A percentile compares a stretch with the other conserved stretches of the same genome.
Conservation (phyloP, 495 filamentous ascomycete genomes). For the Neurospora intermedia region DNA sequence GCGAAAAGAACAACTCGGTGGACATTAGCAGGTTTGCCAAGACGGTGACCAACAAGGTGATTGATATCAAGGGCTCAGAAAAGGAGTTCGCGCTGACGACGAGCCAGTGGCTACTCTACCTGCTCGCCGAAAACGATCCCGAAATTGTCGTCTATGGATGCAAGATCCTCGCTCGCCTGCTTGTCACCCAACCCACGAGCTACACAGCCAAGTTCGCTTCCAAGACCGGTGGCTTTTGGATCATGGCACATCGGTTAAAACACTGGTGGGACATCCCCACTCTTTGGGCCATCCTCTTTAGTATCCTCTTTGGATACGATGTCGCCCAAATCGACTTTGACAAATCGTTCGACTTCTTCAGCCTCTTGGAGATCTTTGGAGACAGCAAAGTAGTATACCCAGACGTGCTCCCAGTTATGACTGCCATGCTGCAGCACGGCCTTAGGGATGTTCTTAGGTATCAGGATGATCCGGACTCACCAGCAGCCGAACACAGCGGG, state of each 20-base stretch:
- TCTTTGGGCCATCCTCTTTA: constrained; percentile 83
- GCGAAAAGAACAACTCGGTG: constrained; percentile 51
- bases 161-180: constrained; percentile 77
- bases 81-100: constrained; percentile 29
- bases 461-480: constrained; percentile 48
- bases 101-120: constrained; percentile 81
- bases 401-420: constrained; percentile 69
- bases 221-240: constrained; percentile 75
- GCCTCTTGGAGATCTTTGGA: constrained; percentile 61
- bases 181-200: constrained; percentile 63
- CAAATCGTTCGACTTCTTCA: constrained; percentile 59
- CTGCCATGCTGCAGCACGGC: constrained; percentile 79
- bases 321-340: constrained; percentile 64
- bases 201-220: constrained; percentile 79
- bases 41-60: constrained; percentile 91
- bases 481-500: constrained; percentile 18
- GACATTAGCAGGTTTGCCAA: constrained; percentile 81
- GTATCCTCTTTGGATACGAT: constrained; percentile 77
- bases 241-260: constrained; percentile 71
- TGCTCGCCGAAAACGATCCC: constrained; percentile 77
- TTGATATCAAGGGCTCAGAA: constrained; percentile 18
- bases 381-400: constrained; percentile 58
- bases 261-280: constrained; percentile 81
- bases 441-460: constrained; percentile 55
- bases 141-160: constrained; percentile 71